These are phyloP conservation scores for Cladosporium sp. DNA, from an alignment of 2,329 filamentous ascomycete species.

Conservation along the genomic window DNA sequence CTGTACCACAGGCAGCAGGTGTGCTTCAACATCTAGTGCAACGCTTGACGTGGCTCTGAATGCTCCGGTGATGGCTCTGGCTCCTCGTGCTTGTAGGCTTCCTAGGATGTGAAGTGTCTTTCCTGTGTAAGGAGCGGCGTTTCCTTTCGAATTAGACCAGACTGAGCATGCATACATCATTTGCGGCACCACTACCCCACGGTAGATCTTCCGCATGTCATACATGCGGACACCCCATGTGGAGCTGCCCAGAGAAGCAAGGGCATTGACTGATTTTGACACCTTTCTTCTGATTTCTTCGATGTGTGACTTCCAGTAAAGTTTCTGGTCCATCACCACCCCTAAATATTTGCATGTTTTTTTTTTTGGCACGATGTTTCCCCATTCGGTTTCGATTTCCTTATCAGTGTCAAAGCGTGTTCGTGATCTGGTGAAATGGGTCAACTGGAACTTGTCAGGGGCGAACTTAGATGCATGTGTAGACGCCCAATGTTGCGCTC, in stretches of 20 bases:
- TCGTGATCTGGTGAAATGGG: background rate
- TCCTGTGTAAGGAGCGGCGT: background rate
- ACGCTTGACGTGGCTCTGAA: constrained; percentile 6
- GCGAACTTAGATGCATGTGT: constrained; percentile 5
- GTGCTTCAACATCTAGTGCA: constrained; percentile 12
- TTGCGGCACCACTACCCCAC: constrained; percentile 2
- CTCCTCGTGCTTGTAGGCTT: constrained; percentile 7
- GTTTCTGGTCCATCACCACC: background rate
- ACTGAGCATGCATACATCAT: constrained; percentile 12
- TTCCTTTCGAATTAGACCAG: constrained; percentile 4
- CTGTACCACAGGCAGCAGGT: constrained; percentile 4
- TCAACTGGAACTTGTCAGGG: constrained; percentile 11
- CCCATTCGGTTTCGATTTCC: background rate
- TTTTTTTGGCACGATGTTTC: constrained; percentile 2
- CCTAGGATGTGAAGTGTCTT: constrained; percentile 6
- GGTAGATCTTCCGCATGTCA: constrained; percentile 10
- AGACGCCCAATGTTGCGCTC: background rate
- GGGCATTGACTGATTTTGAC: background rate
- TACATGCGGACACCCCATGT: background rate
- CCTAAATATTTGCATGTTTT: constrained; percentile 21
- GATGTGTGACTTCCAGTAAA: background rate
- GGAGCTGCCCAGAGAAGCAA: background rate
- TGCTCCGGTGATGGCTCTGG: constrained; percentile 10
- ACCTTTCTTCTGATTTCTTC: background rate
- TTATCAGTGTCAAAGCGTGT: background rate